Evolutionary conservation across 768 basidiomycete genomes (phyloP), one percentile per base, ranked within the genome.

Genomic region (Russula abietina): DNA sequence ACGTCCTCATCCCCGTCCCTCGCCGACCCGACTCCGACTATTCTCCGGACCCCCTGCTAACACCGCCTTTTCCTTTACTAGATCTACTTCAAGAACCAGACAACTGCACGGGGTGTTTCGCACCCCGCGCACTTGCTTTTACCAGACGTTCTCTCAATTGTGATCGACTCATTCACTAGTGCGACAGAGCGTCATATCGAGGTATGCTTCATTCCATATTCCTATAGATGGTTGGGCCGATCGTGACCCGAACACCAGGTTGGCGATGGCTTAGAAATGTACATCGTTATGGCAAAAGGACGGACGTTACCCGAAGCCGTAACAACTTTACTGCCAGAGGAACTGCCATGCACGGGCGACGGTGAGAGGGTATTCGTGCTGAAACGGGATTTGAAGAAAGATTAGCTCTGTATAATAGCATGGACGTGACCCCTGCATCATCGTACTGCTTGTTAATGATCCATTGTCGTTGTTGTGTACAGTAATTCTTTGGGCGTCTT

Each of bases 131-230:
- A 95, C 75, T 77, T 98, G 48, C 89, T 94, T 17, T 79, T 99
- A 62, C 71, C 80, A 26, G 85, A 85, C 12, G 93, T 98, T 9
- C 77, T 97, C 58, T 78, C 83, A 33, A 83, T 99, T 72, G 92
- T 98, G 69, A 89, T 93, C 64, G 96, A 99, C 77, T 91, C 93
- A 10, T 99, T 98, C 75, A 96, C 95, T 30, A 85, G 91, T 67
- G 97, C 97, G 30, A 98, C 97, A 16, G 97, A 99, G 77, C 86
- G 97, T 67, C 96, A 98, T 75, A 98, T 98, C 72, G 95, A 98
- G 84, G 91, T 91, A 65, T 65, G 79, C 70, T 67, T 62, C 65
- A 56, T 51, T 46, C n/a, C 39, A 28, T 30, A 55, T 63, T 30
- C 24, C 22, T 38, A 24, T 33, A 39, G 39, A 19, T 41, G 30